Evolutionary conservation across 768 basidiomycete genomes (phyloP).

Genomic region (Boletus eberwhitei): DNA sequence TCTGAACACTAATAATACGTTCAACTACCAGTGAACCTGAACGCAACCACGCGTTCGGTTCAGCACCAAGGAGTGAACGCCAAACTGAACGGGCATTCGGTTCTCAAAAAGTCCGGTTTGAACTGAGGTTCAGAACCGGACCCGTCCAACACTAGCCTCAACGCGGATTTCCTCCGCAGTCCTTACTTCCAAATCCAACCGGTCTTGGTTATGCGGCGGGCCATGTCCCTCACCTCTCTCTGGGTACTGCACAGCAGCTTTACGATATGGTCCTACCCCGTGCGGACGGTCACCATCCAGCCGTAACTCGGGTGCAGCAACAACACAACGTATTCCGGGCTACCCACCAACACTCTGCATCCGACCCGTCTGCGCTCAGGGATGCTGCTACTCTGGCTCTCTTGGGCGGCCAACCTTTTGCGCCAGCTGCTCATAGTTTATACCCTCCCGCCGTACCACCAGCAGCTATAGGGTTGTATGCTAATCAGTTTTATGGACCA

Average conservation of each 20-base stretch:
- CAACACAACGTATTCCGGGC: conserved; percentile 72
- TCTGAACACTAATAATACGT: too few species aligned
- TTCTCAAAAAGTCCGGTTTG: too few species aligned
- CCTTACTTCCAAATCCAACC: conserved; percentile 51
- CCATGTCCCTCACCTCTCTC: conserved; percentile 65
- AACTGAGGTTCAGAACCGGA: too few species aligned
- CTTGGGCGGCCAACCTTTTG: conserved; percentile 55
- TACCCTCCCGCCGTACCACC: conserved; percentile 46
- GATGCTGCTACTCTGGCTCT: conserved; percentile 68
- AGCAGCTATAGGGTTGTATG: conserved; percentile 58
- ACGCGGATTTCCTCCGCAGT: conserved; percentile 56
- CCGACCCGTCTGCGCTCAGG: conserved; percentile 74
- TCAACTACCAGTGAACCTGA: too few species aligned
- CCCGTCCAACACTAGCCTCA: conserved; percentile 34
- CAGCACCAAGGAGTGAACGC: too few species aligned
- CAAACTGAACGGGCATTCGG: too few species aligned
- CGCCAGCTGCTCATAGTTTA: conserved; percentile 44
- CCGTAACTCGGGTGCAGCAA: conserved; percentile 74
- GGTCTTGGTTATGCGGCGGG: conserved; percentile 49
- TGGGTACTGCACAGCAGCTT: conserved; percentile 72
- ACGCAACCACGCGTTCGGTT: too few species aligned
- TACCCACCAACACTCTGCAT: conserved; percentile 79
- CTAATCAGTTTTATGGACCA: conserved; percentile 65
- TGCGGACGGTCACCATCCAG: conserved; percentile 53
- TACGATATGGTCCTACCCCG: conserved; percentile 73